Conservation (phyloP, 2,329 filamentous ascomycete species). For the Fusarium nelsonii region DNA sequence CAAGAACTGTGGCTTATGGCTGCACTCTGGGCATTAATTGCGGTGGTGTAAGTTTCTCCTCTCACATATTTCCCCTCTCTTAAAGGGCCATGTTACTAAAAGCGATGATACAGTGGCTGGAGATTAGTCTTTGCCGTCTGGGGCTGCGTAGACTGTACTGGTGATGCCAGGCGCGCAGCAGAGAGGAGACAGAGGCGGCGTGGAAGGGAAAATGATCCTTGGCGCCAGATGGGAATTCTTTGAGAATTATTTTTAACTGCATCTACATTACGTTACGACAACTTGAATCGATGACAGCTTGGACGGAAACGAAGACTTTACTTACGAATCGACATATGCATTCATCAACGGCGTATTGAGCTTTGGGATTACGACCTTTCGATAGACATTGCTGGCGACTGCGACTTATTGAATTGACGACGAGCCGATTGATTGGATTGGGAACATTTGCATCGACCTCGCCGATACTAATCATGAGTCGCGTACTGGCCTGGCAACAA, state of each 20-base stretch:
- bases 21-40: conserved; percentile 42
- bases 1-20: conserved; percentile 41
- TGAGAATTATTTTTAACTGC: conserved; percentile 5
- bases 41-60: conserved; percentile 45
- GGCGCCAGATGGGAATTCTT: conserved; percentile 42
- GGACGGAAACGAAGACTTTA: neutral
- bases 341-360: conserved; percentile 16
- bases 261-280: conserved; percentile 15
- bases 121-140: conserved; percentile 49
- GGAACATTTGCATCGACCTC: neutral
- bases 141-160: conserved; percentile 48
- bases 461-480: neutral
- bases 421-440: neutral
- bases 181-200: conserved; percentile 34
- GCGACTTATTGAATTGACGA: neutral
- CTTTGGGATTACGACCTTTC: neutral
- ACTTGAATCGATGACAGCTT: neutral
- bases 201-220: conserved; percentile 34
- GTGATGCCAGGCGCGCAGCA: conserved; percentile 41
- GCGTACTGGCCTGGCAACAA: neutral
- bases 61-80: neutral
- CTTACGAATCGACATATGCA: conserved; percentile 16
- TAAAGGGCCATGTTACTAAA: neutral
- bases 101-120: conserved; percentile 39
- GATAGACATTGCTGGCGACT: conserved; percentile 8